phyloP scores from a whole-genome alignment of 345 rosid genomes.

The Rhizophora apiculata region DNA sequence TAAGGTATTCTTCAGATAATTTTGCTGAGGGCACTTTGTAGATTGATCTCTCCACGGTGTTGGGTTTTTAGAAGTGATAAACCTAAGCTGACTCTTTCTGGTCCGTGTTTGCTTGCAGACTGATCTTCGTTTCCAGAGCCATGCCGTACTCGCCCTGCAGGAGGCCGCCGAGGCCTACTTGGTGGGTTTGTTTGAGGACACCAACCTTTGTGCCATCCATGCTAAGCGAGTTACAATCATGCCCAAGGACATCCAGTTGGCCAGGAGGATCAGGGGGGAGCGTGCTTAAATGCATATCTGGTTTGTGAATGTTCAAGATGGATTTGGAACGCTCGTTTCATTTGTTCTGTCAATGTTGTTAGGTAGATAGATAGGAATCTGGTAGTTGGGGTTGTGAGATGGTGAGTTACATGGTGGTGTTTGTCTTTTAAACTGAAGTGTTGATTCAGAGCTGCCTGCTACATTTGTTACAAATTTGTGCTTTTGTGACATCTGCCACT shows the following conservation, averaged over 20 bases:
- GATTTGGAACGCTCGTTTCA: background rate
- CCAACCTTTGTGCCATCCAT: conserved; percentile 19
- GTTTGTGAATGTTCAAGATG: background rate
- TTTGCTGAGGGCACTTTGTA: background rate
- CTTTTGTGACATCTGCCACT: background rate
- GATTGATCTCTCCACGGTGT: background rate
- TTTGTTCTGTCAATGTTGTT: background rate
- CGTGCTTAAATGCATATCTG: conserved; percentile 12
- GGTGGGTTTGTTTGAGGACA: conserved; percentile 17
- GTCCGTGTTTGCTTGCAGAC: conserved; percentile 6
- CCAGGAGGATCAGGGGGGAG: conserved; percentile 20
- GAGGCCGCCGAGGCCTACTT: conserved; percentile 25
- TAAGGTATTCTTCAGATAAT: background rate
- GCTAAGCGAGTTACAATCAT: conserved; percentile 23
- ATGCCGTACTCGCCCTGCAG: conserved; percentile 19
- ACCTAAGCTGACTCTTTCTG: background rate
- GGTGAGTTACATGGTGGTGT: background rate
- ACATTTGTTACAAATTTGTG: background rate
- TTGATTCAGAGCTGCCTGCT: background rate
- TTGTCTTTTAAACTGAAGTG: background rate
- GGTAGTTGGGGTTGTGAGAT: background rate
- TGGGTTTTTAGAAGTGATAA: background rate
- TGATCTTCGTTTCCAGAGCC: conserved; percentile 25
- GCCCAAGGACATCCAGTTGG: conserved; percentile 24
- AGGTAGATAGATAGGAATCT: background rate